A percentile compares a stretch with the other conserved stretches of the same genome.
Conservation (phyloP, 768 basidiomycete species). For the Lyophyllum atratum region DNA sequence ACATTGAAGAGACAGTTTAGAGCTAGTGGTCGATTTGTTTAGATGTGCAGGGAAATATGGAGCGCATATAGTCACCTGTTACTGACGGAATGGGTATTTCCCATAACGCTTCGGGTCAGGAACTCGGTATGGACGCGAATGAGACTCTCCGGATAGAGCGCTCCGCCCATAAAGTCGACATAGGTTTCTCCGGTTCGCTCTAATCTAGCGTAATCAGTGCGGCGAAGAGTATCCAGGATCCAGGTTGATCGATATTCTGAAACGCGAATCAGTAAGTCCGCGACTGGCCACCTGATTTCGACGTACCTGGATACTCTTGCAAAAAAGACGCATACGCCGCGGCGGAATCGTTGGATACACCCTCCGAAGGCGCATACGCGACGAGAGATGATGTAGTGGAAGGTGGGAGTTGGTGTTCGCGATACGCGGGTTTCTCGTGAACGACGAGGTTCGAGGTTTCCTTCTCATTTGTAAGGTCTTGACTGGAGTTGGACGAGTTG, state of each 20-base stretch:
- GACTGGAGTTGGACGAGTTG: constrained; percentile 33
- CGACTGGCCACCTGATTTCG: not conserved
- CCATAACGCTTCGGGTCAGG: constrained; percentile 64
- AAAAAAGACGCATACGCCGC: constrained; percentile 53
- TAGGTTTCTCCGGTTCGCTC: constrained; percentile 71
- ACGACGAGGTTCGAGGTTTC: constrained; percentile 40
- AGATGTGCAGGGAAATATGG: not conserved
- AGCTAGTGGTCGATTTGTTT: constrained; percentile 42
- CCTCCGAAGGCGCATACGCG: constrained; percentile 27
- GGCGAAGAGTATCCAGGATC: constrained; percentile 68
- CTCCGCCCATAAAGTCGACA: constrained; percentile 86
- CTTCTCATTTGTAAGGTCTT: constrained; percentile 41
- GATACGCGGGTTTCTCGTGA: constrained; percentile 26
- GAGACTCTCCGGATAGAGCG: constrained; percentile 78
- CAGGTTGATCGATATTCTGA: constrained; percentile 67
- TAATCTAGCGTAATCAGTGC: constrained; percentile 61
- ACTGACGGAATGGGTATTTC: constrained; percentile 85
- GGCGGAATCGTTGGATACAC: constrained; percentile 36
- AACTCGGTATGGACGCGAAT: constrained; percentile 72
- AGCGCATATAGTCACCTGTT: constrained; percentile 61
- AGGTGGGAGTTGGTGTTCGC: constrained; percentile 26
- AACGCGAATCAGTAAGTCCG: not conserved
- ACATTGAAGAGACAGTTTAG: constrained; percentile 65
- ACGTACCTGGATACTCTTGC: constrained; percentile 37
- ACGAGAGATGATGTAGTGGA: constrained; percentile 22